These are phyloP conservation scores for Dentipellis sp. DNA, from an alignment of 768 basidiomycete genomes.

Conservation along the genomic window DNA sequence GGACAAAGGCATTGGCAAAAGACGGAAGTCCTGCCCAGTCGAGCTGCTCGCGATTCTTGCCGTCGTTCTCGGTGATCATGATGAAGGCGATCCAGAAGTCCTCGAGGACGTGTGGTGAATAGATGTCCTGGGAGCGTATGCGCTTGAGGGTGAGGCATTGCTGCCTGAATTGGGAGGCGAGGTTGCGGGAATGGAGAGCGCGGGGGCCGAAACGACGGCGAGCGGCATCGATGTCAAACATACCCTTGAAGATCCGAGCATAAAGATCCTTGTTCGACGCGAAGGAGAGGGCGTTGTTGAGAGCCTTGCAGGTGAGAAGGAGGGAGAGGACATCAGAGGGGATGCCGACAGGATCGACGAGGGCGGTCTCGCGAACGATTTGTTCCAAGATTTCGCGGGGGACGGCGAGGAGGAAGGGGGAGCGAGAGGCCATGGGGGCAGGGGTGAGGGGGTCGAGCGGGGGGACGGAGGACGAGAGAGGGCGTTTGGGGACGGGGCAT, in stretches of 20 bases:
- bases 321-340: constrained; percentile 41
- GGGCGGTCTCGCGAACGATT: constrained; percentile 41
- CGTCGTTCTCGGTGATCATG: constrained; percentile 61
- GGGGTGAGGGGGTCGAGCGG: neutral
- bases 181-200: constrained; percentile 27
- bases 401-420: constrained; percentile 19
- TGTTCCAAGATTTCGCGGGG: constrained; percentile 37
- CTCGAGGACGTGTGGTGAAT: constrained; percentile 16
- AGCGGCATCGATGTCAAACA: constrained; percentile 48
- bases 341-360: constrained; percentile 31
- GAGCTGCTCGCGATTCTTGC: constrained; percentile 51
- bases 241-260: constrained; percentile 41
- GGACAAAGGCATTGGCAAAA: constrained; percentile 38
- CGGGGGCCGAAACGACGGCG: constrained; percentile 38
- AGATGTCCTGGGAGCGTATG: constrained; percentile 24
- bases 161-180: constrained; percentile 30
- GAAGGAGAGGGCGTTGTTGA: constrained; percentile 28
- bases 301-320: constrained; percentile 30
- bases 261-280: constrained; percentile 32
- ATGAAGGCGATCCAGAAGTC: constrained; percentile 43
- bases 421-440: neutral
- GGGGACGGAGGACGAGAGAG: constrained; percentile 2
- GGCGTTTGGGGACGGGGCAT: constrained; percentile 5
- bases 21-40: constrained; percentile 36
- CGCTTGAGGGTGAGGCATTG: constrained; percentile 25